These are phyloP conservation scores for Saccharomycopsis fodiens DNA, from an alignment of 805 yeast species.

Conservation along the genomic window DNA sequence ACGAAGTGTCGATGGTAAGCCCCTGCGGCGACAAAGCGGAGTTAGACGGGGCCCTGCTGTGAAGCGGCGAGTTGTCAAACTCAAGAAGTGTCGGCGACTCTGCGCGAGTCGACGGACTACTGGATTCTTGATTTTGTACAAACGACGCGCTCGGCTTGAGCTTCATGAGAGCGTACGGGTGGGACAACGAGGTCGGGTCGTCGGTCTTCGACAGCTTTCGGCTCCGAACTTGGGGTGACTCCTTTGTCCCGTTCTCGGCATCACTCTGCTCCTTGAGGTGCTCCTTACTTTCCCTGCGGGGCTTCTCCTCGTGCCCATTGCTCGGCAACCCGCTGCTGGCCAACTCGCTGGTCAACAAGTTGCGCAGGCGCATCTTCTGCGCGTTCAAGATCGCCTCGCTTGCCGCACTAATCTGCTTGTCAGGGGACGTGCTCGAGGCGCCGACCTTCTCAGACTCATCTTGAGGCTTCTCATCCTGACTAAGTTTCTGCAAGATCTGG, in stretches of 20 bases:
- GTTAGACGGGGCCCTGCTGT: neutral
- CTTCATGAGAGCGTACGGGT: neutral
- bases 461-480: neutral
- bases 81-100: no score
- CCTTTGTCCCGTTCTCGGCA: no score
- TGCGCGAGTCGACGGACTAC: neutral
- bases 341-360: constrained; percentile 4
- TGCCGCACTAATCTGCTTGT: constrained; percentile 9
- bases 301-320: neutral
- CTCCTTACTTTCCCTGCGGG: no score
- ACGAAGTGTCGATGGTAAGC: neutral
- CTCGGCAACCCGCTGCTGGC: neutral
- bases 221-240: no score
- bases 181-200: neutral
- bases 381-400: constrained; percentile 18
- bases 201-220: neutral
- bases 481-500: constrained; percentile 5
- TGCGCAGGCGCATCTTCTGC: constrained; percentile 16
- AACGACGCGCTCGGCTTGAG: neutral
- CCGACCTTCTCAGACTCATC: neutral
- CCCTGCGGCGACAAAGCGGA: neutral
- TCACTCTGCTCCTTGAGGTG: neutral
- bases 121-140: no score
- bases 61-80: neutral
- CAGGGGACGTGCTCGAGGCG: neutral